phyloP scores from a whole-genome alignment of 2,329 filamentous ascomycete species.

The Aureobasidium sp. region DNA sequence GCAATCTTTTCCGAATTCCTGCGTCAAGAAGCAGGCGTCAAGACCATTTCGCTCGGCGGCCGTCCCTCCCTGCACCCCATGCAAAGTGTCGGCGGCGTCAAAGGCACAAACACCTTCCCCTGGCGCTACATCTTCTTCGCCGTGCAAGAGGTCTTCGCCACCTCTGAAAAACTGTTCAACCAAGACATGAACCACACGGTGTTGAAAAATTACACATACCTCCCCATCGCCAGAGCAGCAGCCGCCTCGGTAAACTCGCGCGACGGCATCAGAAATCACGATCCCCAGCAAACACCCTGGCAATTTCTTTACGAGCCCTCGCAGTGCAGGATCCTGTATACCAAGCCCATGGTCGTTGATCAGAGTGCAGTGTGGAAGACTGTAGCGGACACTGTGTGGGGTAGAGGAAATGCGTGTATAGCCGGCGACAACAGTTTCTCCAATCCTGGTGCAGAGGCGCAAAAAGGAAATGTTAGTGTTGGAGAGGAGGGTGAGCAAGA shows the following conservation, averaged over 20 bases:
- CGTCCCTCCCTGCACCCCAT: slow-evolving; percentile 33
- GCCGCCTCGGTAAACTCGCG: slow-evolving; percentile 20
- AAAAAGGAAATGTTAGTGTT: background rate
- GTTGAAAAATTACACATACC: slow-evolving; percentile 21
- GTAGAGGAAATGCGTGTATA: slow-evolving; percentile 23
- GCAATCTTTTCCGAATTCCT: slow-evolving; percentile 38
- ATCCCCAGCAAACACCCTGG: slow-evolving; percentile 34
- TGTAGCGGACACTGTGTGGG: slow-evolving; percentile 26
- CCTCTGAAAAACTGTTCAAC: background rate
- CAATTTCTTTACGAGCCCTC: slow-evolving; percentile 42
- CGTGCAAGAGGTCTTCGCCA: slow-evolving; percentile 18
- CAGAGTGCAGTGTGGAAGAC: slow-evolving; percentile 41
- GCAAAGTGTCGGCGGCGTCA: slow-evolving; percentile 38
- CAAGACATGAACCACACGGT: slow-evolving; percentile 19
- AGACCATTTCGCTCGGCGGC: slow-evolving; percentile 35
- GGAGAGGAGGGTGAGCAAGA: background rate
- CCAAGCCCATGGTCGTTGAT: slow-evolving; percentile 39
- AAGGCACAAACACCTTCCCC: slow-evolving; percentile 30
- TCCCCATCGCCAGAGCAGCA: slow-evolving; percentile 19
- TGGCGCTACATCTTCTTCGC: slow-evolving; percentile 19
- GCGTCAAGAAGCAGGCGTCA: slow-evolving; percentile 35
- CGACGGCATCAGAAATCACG: slow-evolving; percentile 25
- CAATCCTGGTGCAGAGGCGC: no score
- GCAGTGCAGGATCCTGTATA: slow-evolving; percentile 47
- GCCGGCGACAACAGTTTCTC: slow-evolving; percentile 20